phyloP scores from a whole-genome alignment of 106 monocot species.

The Alisma plantagoaquatica region DNA sequence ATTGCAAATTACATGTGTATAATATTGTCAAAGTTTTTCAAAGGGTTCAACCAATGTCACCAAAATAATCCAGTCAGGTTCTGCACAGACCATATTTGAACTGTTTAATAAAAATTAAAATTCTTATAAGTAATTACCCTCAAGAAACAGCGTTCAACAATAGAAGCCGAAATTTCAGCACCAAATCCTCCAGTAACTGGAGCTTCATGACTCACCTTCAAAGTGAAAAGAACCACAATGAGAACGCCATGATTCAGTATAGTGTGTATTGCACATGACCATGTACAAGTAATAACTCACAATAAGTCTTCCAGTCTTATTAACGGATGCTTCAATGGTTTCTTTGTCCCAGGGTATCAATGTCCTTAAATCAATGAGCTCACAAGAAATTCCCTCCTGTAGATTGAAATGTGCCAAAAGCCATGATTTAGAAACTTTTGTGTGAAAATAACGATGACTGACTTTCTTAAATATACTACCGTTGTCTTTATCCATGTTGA shows the following conservation, averaged over 20 bases:
- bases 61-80: too few species aligned
- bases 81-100: too few species aligned
- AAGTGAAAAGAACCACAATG: not conserved
- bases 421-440: too few species aligned
- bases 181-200: slow-evolving; percentile 95
- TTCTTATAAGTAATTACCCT: slow-evolving; percentile 40
- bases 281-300: slow-evolving; percentile 21
- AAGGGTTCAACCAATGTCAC: too few species aligned
- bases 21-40: too few species aligned
- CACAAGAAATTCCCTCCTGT: slow-evolving; percentile 93
- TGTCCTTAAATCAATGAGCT: slow-evolving; percentile 85
- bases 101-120: too few species aligned
- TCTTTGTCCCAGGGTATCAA: slow-evolving; percentile 96
- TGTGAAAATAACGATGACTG: too few species aligned
- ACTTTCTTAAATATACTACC: too few species aligned
- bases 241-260: not conserved
- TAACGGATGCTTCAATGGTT: slow-evolving; percentile 82
- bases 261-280: not conserved
- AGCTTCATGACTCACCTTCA: slow-evolving; percentile 98
- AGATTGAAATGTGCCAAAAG: not conserved
- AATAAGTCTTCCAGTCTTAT: slow-evolving; percentile 79
- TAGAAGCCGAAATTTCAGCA: slow-evolving; percentile 90
- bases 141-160: slow-evolving; percentile 74
- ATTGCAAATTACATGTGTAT: too few species aligned
- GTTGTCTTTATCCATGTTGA: too few species aligned